Evolutionary conservation across 2,329 filamentous ascomycete genomes (phyloP).

Genomic region (Emmonsiellopsis sp.): DNA sequence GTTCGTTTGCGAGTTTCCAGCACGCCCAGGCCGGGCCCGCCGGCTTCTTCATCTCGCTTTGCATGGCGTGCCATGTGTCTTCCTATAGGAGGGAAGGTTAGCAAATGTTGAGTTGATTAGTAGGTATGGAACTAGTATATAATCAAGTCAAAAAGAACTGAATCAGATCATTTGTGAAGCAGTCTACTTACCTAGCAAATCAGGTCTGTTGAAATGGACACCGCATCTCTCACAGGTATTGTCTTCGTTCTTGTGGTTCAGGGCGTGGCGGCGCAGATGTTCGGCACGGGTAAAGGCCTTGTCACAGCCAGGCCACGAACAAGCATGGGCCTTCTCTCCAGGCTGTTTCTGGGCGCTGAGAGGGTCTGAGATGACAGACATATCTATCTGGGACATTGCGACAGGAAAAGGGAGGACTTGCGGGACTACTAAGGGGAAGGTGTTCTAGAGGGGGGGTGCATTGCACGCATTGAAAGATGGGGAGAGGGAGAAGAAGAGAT

Average conservation of each 20-base stretch:
- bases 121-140: background rate
- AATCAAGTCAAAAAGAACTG: conserved; percentile 12
- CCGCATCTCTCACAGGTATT: conserved; percentile 51
- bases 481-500: too few relatives aligned
- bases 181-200: conserved; percentile 44
- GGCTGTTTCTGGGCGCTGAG: background rate
- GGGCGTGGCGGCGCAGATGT: conserved; percentile 49
- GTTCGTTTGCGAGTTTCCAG: conserved; percentile 44
- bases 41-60: conserved; percentile 45
- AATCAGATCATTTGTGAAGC: background rate
- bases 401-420: background rate
- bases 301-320: conserved; percentile 39
- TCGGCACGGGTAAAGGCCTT: conserved; percentile 50
- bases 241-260: conserved; percentile 48
- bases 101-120: conserved; percentile 2
- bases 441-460: too few relatives aligned
- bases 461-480: too few relatives aligned
- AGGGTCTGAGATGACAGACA: background rate
- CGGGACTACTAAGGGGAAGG: background rate
- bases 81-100: conserved; percentile 27
- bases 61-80: conserved; percentile 48
- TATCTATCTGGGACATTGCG: background rate
- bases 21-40: conserved; percentile 37
- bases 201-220: conserved; percentile 53
- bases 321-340: conserved; percentile 18